Base-by-base conservation (phyloP, 2,329 filamentous ascomycete species). In the Cercospora sp. region DNA sequence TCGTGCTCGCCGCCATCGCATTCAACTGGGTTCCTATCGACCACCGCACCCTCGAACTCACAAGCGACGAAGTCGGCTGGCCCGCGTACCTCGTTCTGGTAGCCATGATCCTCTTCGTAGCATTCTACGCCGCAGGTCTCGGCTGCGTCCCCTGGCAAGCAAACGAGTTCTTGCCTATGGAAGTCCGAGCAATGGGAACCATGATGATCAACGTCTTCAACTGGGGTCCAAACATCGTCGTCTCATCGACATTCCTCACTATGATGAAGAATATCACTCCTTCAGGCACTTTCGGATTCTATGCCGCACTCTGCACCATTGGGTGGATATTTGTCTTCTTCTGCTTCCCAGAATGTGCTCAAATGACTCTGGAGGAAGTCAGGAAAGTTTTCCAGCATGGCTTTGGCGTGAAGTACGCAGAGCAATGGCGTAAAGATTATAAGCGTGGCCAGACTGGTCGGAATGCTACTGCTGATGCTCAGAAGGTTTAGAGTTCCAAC, bases 301-400 rank as follows among this genome's bases (percentile, higher is more conserved):
- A 81, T 68, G 79, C 79, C 9, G 80, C 77, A 0, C 76, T 82
- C 32, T 81, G 80, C 34, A 72, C 80, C 7, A 72, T 81, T 16
- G 80, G 79, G 0, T 81, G 79, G 77, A 69, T 76, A 51, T 77
- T 73, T 28, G 69, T 81, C 74, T 78, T 30, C 77, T 79, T 76
- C 63, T 79, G 76, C 69, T 82, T 81, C 65, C 76, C 79, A 0
- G 79, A 81, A 66, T 79, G 78, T 4, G 79, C 79, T 61, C 78
- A 80, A n/a, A 70, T 81, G 73, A 77, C 77, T 3, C 72, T 80
- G 6, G 79, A 81, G 68, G 75, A 76, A 53, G 76, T 80, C 8
- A 71, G 75, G 10, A 74, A 78, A 49, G 75, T 80, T 1, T 81
- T 80, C 55, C 68, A 75, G 24, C 71, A 79, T 57, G 77, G 77